Base-by-base conservation (phyloP, 2,329 filamentous ascomycete species). In the Xylaria sp. region DNA sequence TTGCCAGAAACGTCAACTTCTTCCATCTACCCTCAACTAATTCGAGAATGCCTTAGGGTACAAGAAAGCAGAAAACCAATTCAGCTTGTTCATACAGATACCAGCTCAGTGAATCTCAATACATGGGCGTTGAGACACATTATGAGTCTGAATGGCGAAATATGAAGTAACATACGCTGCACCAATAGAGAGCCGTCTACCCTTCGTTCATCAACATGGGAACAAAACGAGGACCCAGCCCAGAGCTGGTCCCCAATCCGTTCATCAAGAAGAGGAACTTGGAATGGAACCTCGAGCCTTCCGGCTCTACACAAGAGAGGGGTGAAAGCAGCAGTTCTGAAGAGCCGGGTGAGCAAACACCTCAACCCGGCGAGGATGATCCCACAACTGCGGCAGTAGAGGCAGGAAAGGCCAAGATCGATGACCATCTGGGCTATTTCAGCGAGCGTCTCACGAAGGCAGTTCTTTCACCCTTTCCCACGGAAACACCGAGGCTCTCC, bases 231-330 rank as follows among this genome's bases (percentile, higher is more conserved):
- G 46, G 37, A 1, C 63, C 61, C 21, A 71, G 69, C 49, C 69
- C 71, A 1, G 57, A 63, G 19, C 61, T 79, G 46, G 73, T 78
- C 7, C 56, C 71, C 2, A 79, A 79, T 46, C 76, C 77, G 0
- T 75, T 78, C 54, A 72, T 78, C 56, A 80, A 80, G 64, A 77
- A 73, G 56, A 68, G 69, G 19, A 79, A 80, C 54, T 68, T 78
- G 5, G 59, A 72, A 61, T 80, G 77, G 77, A 72, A 67, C 5
- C 60, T 78, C 9, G 62, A 69, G 13, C 50, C 64, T 19, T 61
- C 60, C n/a, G 44, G 57, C 40, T 39, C 53, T 7, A 11, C 48
- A 17, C 48, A 48, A 40, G 49, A 55, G n/a, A 56, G 44, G 18
- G 38, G 39, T 44, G 52, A 48, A 38, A 57, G 50, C 38, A 52